Percentiles rank a stretch among this genome's conserved stretches.
phyloP scores from a whole-genome alignment of 768 basidiomycete species.

The Daedalea quercina region DNA sequence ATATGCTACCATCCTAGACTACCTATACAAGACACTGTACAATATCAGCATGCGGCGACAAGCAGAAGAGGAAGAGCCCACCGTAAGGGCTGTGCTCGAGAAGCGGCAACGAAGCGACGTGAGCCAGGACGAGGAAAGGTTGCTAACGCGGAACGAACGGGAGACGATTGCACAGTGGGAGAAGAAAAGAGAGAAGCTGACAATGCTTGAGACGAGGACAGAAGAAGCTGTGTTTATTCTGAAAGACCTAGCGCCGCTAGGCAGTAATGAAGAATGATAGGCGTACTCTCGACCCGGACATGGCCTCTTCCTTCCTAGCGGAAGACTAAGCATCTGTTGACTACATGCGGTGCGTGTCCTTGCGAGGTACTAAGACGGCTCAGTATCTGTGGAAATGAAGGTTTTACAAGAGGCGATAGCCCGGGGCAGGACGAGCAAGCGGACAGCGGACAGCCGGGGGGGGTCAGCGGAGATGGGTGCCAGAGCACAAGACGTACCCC shows the following conservation, averaged over 20 bases:
- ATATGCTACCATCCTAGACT: conserved; percentile 67
- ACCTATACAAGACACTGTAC: conserved; percentile 84
- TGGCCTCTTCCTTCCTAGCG: too few relatives aligned
- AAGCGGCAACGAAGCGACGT: conserved; percentile 83
- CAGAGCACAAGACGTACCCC: neutral
- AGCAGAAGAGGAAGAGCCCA: conserved; percentile 63
- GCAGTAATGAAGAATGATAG: conserved; percentile 40
- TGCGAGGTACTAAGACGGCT: too few relatives aligned
- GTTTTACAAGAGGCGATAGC: too few relatives aligned
- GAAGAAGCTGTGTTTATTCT: conserved; percentile 89
- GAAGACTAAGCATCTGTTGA: too few relatives aligned
- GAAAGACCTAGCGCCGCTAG: conserved; percentile 61
- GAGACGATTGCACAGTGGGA: conserved; percentile 72
- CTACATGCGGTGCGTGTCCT: neutral
- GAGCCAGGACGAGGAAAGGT: conserved; percentile 60
- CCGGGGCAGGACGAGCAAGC: neutral
- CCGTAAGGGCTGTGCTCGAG: conserved; percentile 65
- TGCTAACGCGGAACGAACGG: conserved; percentile 66
- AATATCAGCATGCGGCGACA: conserved; percentile 74
- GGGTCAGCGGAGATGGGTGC: neutral
- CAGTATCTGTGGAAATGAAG: too few relatives aligned
- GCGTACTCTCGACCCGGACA: neutral
- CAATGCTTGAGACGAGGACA: conserved; percentile 75
- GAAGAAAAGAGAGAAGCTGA: conserved; percentile 64
- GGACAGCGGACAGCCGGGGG: neutral